Evolutionary conservation across 176 grass and related monocot genomes (phyloP), one percentile per base, ranked within the genome.

Genomic region (Areca catechu): DNA sequence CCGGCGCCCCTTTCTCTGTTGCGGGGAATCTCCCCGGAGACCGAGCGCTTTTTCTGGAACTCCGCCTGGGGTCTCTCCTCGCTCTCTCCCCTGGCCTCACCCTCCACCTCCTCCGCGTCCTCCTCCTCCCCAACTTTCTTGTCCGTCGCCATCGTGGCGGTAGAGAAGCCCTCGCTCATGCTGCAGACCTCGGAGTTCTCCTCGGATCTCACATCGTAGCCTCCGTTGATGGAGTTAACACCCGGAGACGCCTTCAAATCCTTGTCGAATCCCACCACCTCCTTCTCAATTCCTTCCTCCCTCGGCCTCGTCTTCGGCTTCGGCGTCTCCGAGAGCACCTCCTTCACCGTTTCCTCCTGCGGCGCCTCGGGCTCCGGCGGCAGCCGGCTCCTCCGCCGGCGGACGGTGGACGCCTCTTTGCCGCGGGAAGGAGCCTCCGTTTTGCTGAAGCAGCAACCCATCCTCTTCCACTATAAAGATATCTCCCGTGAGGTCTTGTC

Each of bases 271-370:
- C 34, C 34, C 14, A 43, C 7, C 34, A 14, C 10, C 34, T 12
- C 9, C 34, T 43, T 14, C 34, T 12, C 34, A 1, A 43, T 43
- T 10, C 34, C 10, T 43, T 43, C 34, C 34, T 27, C 50, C 24
- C 54, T 56, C 14, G 66, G 10, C 15, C 49, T 53, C 16, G 62
- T 55, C 5, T 60, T 60, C 2, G 28, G 47, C 5, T 59, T 68
- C n/a, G 77, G 70, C 15, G 86, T 96, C 75, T 85, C 91, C 1
- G 83, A 90, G 34, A 90, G 77, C 57, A 96, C 91, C 72, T 96
- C 91, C 74, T 96, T 96, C 18, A 96, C 91, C 24, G 76, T 87
- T 80, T 96, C 91, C 75, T 85, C 91, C 71, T 43, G 34, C 1
- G 10, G 10, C 34, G 77, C 91, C 64, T 77, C 70, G 1, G 79